These are phyloP conservation scores for Rhodotorula toruloides DNA, from an alignment of 768 basidiomycete species.

Conservation along the genomic window DNA sequence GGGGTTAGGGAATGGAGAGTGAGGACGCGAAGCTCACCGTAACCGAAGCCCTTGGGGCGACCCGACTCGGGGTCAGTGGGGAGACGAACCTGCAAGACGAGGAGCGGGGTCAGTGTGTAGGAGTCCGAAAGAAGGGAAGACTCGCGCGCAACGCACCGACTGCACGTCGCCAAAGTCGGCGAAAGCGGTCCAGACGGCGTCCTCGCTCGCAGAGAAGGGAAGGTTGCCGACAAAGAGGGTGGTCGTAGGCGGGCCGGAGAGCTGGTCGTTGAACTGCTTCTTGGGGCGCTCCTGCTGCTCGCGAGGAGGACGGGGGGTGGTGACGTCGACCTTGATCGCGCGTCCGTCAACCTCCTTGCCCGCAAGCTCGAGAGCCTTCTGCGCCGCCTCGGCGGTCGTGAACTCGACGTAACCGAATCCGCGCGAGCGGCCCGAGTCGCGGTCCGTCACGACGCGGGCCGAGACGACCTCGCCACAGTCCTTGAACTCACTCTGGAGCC, in stretches of 20 bases:
- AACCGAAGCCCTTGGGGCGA: conserved; percentile 88
- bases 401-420: conserved; percentile 50
- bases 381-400: conserved; percentile 45
- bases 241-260: conserved; percentile 57
- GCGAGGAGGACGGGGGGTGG: conserved; percentile 51
- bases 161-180: conserved; percentile 86
- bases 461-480: conserved; percentile 79
- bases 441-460: conserved; percentile 69
- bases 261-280: conserved; percentile 70
- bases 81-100: conserved; percentile 58
- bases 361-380: conserved; percentile 72
- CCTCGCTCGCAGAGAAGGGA: conserved; percentile 73
- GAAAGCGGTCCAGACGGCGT: conserved; percentile 82
- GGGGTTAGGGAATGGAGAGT: no score
- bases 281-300: conserved; percentile 56
- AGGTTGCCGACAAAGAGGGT: conserved; percentile 90
- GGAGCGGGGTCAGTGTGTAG: background rate
- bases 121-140: background rate
- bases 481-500: conserved; percentile 84
- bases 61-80: conserved; percentile 91
- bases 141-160: conserved; percentile 54
- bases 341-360: conserved; percentile 92
- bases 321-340: conserved; percentile 75
- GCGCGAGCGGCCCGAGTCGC: conserved; percentile 48
- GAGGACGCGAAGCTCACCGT: no score